phyloP scores from a whole-genome alignment of 169 alveolate species.

The Cryptosporidium sp. region DNA sequence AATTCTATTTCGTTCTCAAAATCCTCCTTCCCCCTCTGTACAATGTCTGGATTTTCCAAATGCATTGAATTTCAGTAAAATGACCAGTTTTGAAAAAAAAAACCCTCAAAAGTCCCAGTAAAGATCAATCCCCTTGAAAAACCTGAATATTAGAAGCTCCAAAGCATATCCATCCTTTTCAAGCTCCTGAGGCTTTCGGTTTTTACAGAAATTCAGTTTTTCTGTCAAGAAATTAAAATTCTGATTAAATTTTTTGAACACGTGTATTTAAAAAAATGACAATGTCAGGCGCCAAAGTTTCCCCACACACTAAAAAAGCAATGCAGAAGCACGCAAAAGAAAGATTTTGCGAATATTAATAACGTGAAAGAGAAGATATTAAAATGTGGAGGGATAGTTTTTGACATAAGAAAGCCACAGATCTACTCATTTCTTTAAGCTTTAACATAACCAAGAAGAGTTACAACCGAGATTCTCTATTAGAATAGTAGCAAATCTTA shows the following conservation, averaged over 20 bases:
- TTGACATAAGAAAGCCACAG: background rate
- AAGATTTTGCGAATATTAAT: background rate
- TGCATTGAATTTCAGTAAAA: background rate
- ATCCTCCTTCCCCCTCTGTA: background rate
- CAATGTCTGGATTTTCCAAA: background rate
- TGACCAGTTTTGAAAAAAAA: background rate
- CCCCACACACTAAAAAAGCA: constrained; percentile 64
- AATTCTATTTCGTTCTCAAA: constrained; percentile 25
- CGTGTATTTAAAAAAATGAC: constrained; percentile 51
- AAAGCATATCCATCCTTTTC: background rate
- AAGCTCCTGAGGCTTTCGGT: background rate
- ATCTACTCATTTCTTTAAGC: background rate
- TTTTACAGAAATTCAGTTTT: background rate
- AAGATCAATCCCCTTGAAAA: background rate
- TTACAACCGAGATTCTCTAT: background rate
- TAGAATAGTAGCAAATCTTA: background rate
- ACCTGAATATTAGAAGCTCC: background rate
- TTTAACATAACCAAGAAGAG: background rate
- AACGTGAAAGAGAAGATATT: background rate
- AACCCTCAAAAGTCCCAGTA: background rate
- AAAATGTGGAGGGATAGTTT: background rate
- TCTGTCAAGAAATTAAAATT: constrained; percentile 8
- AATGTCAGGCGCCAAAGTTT: constrained; percentile 51
- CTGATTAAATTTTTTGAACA: constrained; percentile 10
- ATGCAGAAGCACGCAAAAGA: background rate